A percentile compares a stretch with the other conserved stretches of the same genome.
Conservation (phyloP, 2,329 filamentous ascomycete species). For the Allantophomopsis lycopodina region DNA sequence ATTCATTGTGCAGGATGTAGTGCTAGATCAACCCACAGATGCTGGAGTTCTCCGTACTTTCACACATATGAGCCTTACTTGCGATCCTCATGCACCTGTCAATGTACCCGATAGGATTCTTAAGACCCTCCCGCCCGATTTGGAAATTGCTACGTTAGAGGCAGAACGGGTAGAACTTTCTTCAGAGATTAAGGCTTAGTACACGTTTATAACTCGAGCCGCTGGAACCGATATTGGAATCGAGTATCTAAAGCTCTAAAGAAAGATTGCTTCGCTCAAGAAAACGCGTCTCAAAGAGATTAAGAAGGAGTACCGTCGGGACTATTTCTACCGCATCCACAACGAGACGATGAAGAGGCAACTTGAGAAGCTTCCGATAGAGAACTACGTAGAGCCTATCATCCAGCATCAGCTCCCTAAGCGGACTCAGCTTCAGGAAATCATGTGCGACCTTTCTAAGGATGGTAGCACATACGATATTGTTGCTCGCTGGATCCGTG, state of each 20-base stretch:
- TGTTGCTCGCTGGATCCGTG: slow-evolving; percentile 1
- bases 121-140: slow-evolving; percentile 1
- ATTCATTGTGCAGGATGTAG: slow-evolving; percentile 3
- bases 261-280: not conserved
- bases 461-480: not conserved
- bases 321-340: slow-evolving; percentile 4
- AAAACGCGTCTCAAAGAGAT: not conserved
- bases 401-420: slow-evolving; percentile 3
- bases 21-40: slow-evolving; percentile 4
- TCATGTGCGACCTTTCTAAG: slow-evolving; percentile 3
- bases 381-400: slow-evolving; percentile 2
- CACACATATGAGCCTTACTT: slow-evolving; percentile 5
- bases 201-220: not conserved
- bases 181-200: not conserved
- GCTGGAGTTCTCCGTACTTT: slow-evolving; percentile 6
- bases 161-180: slow-evolving; percentile 1
- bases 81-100: slow-evolving; percentile 1
- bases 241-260: not conserved
- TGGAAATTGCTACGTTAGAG: slow-evolving; percentile 1
- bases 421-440: slow-evolving; percentile 1
- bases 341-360: slow-evolving; percentile 2
- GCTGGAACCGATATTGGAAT: not conserved
- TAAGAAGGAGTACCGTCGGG: slow-evolving; percentile 1
- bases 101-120: slow-evolving; percentile 1
- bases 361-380: not conserved